Percentiles rank a stretch among this genome's conserved stretches.
Evolutionary conservation across 2,329 filamentous ascomycete genomes (phyloP).

Genomic region (Fusarium tupiense): DNA sequence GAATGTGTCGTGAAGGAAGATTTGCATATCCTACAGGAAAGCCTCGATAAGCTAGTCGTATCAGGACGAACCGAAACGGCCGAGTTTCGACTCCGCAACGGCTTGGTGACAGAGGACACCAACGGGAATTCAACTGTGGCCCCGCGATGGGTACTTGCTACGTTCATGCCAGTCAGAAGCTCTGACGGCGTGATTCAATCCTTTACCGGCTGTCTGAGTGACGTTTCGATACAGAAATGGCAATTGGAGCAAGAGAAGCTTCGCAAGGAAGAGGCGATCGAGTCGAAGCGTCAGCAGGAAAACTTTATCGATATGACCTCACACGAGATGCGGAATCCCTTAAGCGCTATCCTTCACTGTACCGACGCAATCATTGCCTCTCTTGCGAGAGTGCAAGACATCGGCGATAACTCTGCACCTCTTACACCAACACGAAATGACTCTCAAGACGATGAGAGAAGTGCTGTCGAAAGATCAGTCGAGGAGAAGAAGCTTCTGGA

Average conservation of each 20-base stretch:
- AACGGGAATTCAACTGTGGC: conserved; percentile 55
- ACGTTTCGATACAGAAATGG: conserved; percentile 61
- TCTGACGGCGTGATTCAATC: conserved; percentile 58
- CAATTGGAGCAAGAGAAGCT: conserved; percentile 61
- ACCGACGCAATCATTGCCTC: conserved; percentile 73
- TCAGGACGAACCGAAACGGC: conserved; percentile 56
- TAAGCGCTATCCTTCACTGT: conserved; percentile 78
- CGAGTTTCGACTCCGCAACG: conserved; percentile 60
- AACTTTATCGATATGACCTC: conserved; percentile 83
- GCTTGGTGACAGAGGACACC: conserved; percentile 57
- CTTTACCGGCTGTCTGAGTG: conserved; percentile 58
- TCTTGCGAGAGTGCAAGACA: conserved; percentile 55
- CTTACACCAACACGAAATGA: conserved; percentile 38
- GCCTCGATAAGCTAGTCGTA: conserved; percentile 51
- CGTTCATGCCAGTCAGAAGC: conserved; percentile 60
- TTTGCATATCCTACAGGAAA: conserved; percentile 51
- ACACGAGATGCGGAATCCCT: conserved; percentile 78
- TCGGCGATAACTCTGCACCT: conserved; percentile 42
- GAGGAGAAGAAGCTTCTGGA: conserved; percentile 59
- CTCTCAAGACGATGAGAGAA: conserved; percentile 2
- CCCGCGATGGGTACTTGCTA: conserved; percentile 60
- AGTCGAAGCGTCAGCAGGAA: conserved; percentile 75
- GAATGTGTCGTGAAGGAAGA: conserved; percentile 58
- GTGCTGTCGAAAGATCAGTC: conserved; percentile 38
- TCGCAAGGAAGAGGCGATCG: conserved; percentile 65